These are phyloP conservation scores for Scortechinia acanthostroma DNA, from an alignment of 2,329 filamentous ascomycete genomes.

Conservation along the genomic window DNA sequence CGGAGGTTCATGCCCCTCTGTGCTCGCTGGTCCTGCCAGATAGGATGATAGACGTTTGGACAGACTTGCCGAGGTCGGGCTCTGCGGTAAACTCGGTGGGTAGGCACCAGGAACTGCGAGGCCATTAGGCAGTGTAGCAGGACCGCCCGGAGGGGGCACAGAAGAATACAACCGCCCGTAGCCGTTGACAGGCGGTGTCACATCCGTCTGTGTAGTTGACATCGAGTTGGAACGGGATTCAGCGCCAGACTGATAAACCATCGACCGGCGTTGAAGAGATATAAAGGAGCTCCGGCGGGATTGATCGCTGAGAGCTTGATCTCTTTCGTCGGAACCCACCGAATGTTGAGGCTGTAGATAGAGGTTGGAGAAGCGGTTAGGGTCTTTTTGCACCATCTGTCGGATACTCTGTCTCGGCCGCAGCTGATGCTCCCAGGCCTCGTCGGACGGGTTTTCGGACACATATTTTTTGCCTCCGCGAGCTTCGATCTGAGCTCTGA, in stretches of 20 bases:
- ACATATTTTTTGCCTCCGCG: constrained; percentile 32
- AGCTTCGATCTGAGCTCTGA: constrained; percentile 32
- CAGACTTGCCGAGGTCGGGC: not conserved
- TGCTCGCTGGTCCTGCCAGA: not conserved
- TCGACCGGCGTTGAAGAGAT: not conserved
- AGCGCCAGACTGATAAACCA: not conserved
- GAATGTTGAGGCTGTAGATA: constrained; percentile 4
- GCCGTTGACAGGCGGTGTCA: not conserved
- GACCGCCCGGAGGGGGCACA: not conserved
- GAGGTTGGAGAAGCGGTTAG: constrained; percentile 9
- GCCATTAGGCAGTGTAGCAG: too few species aligned
- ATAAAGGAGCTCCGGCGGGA: not conserved
- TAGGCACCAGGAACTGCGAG: not conserved
- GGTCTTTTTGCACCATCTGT: constrained; percentile 21
- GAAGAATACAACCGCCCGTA: not conserved
- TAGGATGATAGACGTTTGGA: not conserved
- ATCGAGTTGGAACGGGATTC: not conserved
- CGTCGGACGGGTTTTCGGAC: constrained; percentile 17
- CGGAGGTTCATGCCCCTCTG: not conserved
- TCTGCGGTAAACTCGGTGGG: not conserved
- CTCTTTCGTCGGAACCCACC: not conserved
- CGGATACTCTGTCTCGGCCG: constrained; percentile 7
- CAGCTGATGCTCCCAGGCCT: constrained; percentile 11
- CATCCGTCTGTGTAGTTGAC: not conserved
- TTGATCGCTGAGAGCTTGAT: not conserved